phyloP scores from a whole-genome alignment of 306 rosid genomes.

The Neltuma alba region DNA sequence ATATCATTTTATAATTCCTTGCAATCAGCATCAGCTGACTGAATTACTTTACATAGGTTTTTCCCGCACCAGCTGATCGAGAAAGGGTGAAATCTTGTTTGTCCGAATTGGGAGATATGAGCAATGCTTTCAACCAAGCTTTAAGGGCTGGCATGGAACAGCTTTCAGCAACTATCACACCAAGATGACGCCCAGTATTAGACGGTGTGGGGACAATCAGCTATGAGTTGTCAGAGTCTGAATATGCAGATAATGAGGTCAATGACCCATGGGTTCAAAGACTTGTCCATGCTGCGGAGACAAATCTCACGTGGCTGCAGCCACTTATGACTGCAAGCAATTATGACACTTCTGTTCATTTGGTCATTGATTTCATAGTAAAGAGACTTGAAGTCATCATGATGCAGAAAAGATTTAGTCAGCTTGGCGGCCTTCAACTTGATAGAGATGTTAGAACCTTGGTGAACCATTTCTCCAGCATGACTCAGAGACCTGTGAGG shows the following conservation, averaged over 20 bases:
- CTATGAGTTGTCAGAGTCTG: constrained; percentile 91
- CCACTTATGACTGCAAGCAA: constrained; percentile 91
- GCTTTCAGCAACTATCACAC: constrained; percentile 74
- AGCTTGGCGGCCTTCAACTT: constrained; percentile 97
- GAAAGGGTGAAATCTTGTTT: constrained; percentile 91
- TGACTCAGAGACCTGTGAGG: constrained; percentile 90
- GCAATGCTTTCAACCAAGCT: constrained; percentile 88
- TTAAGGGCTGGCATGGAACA: constrained; percentile 80
- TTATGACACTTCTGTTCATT: constrained; percentile 79
- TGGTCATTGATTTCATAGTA: constrained; percentile 78
- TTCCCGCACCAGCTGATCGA: constrained; percentile 81
- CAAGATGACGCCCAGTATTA: constrained; percentile 78
- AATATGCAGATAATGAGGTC: constrained; percentile 92
- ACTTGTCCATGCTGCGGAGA: constrained; percentile 88
- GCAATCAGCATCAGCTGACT: constrained; percentile 17
- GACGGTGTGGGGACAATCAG: constrained; percentile 82
- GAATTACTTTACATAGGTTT: constrained; percentile 57
- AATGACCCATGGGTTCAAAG: constrained; percentile 99
- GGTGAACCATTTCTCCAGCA: constrained; percentile 88
- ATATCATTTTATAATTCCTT: neutral
- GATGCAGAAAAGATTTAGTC: constrained; percentile 95
- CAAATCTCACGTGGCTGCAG: constrained; percentile 82
- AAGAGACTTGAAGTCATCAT: constrained; percentile 97
- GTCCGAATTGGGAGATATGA: constrained; percentile 86
- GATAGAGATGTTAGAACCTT: constrained; percentile 92